Percentiles rank a stretch among this genome's conserved stretches.
Evolutionary conservation across 768 basidiomycete species (phyloP).

Genomic region (Boletus barrowsii): DNA sequence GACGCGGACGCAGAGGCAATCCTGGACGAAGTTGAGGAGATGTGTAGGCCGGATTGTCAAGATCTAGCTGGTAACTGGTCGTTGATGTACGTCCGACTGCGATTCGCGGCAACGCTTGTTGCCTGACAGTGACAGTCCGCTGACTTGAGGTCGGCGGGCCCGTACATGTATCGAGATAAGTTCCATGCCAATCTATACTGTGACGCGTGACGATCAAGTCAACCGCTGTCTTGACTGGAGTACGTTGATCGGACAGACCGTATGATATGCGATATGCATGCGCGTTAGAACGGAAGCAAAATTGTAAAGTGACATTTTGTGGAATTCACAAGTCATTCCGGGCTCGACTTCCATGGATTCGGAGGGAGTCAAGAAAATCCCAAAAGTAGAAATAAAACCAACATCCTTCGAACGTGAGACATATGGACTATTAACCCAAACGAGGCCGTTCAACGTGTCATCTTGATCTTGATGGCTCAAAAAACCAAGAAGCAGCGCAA

Average conservation of each 20-base stretch:
- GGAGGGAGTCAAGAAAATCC: not conserved
- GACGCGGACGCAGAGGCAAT: slow-evolving; percentile 57
- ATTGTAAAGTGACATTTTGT: slow-evolving; percentile 1
- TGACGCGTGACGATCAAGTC: slow-evolving; percentile 4
- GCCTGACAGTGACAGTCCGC: slow-evolving; percentile 14
- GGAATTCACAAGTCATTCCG: not conserved
- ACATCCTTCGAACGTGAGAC: slow-evolving; percentile 1
- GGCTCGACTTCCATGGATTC: not conserved
- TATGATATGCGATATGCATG: not conserved
- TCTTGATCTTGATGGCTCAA: not conserved
- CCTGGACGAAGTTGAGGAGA: slow-evolving; percentile 58
- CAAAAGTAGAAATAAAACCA: not conserved
- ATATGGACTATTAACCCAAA: slow-evolving; percentile 1
- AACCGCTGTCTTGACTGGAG: not conserved
- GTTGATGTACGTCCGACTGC: slow-evolving; percentile 69
- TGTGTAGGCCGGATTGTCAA: slow-evolving; percentile 52
- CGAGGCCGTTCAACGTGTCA: not conserved
- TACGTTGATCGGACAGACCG: not conserved
- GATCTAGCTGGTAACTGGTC: slow-evolving; percentile 63
- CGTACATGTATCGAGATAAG: not conserved
- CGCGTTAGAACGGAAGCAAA: slow-evolving; percentile 4
- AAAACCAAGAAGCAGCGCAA: slow-evolving; percentile 8
- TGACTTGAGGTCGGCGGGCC: slow-evolving; percentile 4
- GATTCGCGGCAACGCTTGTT: slow-evolving; percentile 54
- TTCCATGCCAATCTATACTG: not conserved